Evolutionary conservation across 441 rosid species (phyloP), one percentile per base, ranked within the genome.

Genomic region (Heliophila coronopifolia): DNA sequence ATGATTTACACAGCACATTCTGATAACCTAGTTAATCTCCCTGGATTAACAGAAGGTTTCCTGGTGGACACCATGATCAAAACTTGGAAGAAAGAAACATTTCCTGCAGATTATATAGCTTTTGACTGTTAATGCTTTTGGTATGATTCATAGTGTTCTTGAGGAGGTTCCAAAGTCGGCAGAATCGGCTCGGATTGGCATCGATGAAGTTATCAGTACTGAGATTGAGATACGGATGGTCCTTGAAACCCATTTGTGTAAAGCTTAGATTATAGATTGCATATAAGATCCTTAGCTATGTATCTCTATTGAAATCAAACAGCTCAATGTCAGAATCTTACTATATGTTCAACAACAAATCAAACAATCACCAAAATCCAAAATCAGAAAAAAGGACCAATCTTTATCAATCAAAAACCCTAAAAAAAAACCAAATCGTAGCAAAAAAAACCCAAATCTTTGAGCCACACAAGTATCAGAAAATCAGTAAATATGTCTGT

Each of bases 181-280:
- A 9, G 44, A 32, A 26, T 47, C 75, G 31, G 60, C 64, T 41
- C 55, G 71, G 56, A 61, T 73, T 79, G 56, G 49, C 28, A 63
- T 70, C 1, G 87, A 90, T 25, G 92, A 86, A 42, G 58, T 81
- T 14, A 54, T 81, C 7, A 64, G 75, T 20, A 67, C 61, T 35
- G 91, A 81, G 42, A 77, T 78, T 30, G 93, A 82, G 38, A 84
- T 79, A 61, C 85, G 86, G 97, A 61, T 68, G 9, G 81, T 80
- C 48, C 73, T 81, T 23, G 85, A 80, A 15, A 58, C 75, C 0
- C 84, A 80, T 69, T 54, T 69, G 19, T 69, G 68, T 27, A 92
- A 83, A 68, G 28, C n/a, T 63, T 43, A 92, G 78, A 6, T 51
- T 68, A 18, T 76, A 77, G 51, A 70, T 86, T 5, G 83, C 71